A percentile compares a stretch with the other conserved stretches of the same genome.
phyloP scores from a whole-genome alignment of 371 early-diverging fungal genomes.

The Lichtheimia corymbifera region DNA sequence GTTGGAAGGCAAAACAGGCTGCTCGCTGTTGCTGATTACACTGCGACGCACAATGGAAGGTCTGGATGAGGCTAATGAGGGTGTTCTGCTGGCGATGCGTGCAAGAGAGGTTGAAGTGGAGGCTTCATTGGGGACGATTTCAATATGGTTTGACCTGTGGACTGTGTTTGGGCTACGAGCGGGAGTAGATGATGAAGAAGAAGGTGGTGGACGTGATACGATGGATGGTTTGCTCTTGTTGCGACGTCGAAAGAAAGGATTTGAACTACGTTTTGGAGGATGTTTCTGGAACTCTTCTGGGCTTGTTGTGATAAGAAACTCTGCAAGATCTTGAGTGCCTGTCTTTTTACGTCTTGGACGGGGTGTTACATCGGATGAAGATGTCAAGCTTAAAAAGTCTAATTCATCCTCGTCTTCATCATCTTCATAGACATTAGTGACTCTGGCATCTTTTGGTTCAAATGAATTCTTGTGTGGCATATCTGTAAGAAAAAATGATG shows the following conservation, averaged over 20 bases:
- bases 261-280: conserved; percentile 28
- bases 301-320: conserved; percentile 47
- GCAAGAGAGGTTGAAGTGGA: conserved; percentile 18
- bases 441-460: conserved; percentile 31
- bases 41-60: conserved; percentile 11
- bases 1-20: conserved; percentile 32
- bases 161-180: conserved; percentile 9
- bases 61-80: neutral
- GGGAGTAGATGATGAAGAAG: conserved; percentile 12
- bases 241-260: conserved; percentile 31
- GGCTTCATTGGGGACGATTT: conserved; percentile 29
- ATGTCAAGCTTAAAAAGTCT: conserved; percentile 19
- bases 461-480: conserved; percentile 22
- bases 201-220: conserved; percentile 16
- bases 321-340: conserved; percentile 44
- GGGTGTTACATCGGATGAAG: conserved; percentile 19
- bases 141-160: conserved; percentile 31
- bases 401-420: conserved; percentile 26
- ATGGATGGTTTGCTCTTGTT: conserved; percentile 26
- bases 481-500: neutral
- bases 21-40: conserved; percentile 17
- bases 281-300: conserved; percentile 48
- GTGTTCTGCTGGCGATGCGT: conserved; percentile 8
- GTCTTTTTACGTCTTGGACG: conserved; percentile 30
- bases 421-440: conserved; percentile 20